Conservation (phyloP, 495 filamentous ascomycete species). For the Penicillium soppii region DNA sequence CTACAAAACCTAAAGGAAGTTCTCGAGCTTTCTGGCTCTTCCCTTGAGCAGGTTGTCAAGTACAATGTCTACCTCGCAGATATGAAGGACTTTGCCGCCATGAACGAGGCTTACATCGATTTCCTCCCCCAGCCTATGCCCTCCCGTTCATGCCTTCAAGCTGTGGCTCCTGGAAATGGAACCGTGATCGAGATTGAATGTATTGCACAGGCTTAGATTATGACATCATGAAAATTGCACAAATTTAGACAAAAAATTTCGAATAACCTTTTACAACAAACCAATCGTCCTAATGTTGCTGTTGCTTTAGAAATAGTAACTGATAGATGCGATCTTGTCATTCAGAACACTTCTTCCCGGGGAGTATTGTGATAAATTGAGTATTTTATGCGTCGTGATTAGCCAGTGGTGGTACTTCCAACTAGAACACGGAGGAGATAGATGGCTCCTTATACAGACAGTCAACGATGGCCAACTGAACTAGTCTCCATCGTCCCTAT, state of each 20-base stretch:
- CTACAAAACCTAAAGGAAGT: slow-evolving; percentile 63
- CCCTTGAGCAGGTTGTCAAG: slow-evolving; percentile 63
- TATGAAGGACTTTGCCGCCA: slow-evolving; percentile 67
- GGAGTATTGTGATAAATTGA: too few relatives aligned
- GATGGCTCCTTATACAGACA: too few relatives aligned
- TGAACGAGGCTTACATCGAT: slow-evolving; percentile 57
- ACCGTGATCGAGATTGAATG: slow-evolving; percentile 42
- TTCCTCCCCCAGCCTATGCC: slow-evolving; percentile 41
- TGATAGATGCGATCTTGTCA: too few relatives aligned
- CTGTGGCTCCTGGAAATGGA: slow-evolving; percentile 34
- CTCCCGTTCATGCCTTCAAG: slow-evolving; percentile 37
- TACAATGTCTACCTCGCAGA: slow-evolving; percentile 66
- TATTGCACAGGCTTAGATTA: slow-evolving; percentile 31
- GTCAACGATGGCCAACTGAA: too few relatives aligned
- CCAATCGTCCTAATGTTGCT: too few relatives aligned
- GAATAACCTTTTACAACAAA: background rate
- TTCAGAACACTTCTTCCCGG: too few relatives aligned
- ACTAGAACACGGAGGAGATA: too few relatives aligned
- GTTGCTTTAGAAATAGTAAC: too few relatives aligned
- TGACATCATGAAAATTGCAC: background rate
- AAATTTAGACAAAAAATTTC: slow-evolving; percentile 1
- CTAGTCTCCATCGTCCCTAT: too few relatives aligned
- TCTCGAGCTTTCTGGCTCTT: slow-evolving; percentile 60
- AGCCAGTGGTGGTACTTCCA: too few relatives aligned
- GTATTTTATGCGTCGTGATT: too few relatives aligned